Percentiles rank a stretch among this genome's conserved stretches.
Evolutionary conservation across 371 early-diverging fungal genomes (phyloP).

Genomic region (Lichtheimia ornata): DNA sequence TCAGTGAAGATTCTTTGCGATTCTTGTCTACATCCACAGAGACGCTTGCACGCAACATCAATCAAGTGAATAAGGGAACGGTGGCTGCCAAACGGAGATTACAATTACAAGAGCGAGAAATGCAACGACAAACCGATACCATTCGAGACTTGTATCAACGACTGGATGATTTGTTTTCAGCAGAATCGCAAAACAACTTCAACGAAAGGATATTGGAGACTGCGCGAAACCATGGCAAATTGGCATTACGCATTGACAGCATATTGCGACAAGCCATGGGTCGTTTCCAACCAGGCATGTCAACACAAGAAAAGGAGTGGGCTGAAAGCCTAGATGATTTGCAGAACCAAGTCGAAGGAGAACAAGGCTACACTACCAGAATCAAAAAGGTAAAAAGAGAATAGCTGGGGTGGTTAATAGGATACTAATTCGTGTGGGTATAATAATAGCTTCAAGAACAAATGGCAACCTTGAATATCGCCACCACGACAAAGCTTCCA

Average conservation of each 20-base stretch:
- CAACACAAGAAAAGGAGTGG: slow-evolving; percentile 25
- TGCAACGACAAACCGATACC: slow-evolving; percentile 14
- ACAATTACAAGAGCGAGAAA: slow-evolving; percentile 16
- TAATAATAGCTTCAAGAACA: background rate
- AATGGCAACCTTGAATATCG: background rate
- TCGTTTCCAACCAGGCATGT: slow-evolving; percentile 15
- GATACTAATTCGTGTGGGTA: background rate
- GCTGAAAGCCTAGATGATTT: slow-evolving; percentile 20
- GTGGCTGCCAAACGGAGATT: slow-evolving; percentile 4
- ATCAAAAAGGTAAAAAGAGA: slow-evolving; percentile 16
- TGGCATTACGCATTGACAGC: slow-evolving; percentile 24
- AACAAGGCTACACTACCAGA: slow-evolving; percentile 17
- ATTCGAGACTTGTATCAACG: slow-evolving; percentile 8
- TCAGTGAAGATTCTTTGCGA: slow-evolving; percentile 41
- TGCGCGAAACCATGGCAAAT: slow-evolving; percentile 15
- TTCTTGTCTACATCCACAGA: slow-evolving; percentile 35
- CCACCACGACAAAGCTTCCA: background rate
- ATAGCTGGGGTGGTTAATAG: background rate
- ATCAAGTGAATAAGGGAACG: slow-evolving; percentile 7
- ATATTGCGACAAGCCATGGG: slow-evolving; percentile 17
- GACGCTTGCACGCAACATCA: slow-evolving; percentile 26
- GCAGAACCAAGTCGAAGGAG: slow-evolving; percentile 17
- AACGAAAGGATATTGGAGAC: slow-evolving; percentile 9
- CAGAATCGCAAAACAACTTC: slow-evolving; percentile 8
- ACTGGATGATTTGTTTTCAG: background rate